Conservation (phyloP, 352 stramenopile genomes). For the Phytophthora nicotianae region DNA sequence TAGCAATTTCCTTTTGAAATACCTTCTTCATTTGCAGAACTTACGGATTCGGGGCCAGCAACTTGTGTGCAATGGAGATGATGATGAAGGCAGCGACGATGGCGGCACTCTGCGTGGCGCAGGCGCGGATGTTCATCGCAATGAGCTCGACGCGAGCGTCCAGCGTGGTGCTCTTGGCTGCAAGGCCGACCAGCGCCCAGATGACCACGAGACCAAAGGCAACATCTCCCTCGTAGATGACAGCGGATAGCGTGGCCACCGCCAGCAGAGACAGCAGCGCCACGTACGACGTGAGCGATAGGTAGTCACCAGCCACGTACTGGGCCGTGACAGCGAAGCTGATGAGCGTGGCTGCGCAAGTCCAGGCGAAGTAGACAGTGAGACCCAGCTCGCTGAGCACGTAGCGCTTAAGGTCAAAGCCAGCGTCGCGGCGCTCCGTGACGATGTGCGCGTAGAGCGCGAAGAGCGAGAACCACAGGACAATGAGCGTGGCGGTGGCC, state of each 20-base stretch:
- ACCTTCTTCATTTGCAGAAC: conserved; percentile 10
- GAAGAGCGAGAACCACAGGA: conserved; percentile 70
- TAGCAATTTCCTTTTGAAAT: background rate
- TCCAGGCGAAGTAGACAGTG: conserved; percentile 79
- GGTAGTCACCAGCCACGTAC: conserved; percentile 46
- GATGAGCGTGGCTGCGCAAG: conserved; percentile 71
- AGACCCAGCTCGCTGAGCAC: conserved; percentile 66
- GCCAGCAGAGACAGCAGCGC: conserved; percentile 59
- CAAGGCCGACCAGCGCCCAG: conserved; percentile 66
- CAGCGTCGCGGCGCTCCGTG: conserved; percentile 39
- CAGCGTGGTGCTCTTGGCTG: conserved; percentile 56
- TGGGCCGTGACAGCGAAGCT: conserved; percentile 68
- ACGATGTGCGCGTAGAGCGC: conserved; percentile 64
- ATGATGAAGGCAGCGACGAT: conserved; percentile 67
- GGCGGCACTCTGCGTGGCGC: conserved; percentile 58
- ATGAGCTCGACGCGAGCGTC: conserved; percentile 46
- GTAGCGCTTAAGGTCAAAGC: conserved; percentile 56
- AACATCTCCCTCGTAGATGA: conserved; percentile 64
- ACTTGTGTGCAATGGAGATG: conserved; percentile 45
- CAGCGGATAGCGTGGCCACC: conserved; percentile 55
- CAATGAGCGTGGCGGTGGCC: conserved; percentile 52
- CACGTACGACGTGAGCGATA: conserved; percentile 65
- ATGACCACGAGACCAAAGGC: conserved; percentile 67
- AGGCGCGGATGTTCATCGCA: conserved; percentile 69
- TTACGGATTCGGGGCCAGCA: conserved; percentile 43